Base-by-base conservation (phyloP, 352 stramenopile genomes). In the Phytophthora colocasiae region DNA sequence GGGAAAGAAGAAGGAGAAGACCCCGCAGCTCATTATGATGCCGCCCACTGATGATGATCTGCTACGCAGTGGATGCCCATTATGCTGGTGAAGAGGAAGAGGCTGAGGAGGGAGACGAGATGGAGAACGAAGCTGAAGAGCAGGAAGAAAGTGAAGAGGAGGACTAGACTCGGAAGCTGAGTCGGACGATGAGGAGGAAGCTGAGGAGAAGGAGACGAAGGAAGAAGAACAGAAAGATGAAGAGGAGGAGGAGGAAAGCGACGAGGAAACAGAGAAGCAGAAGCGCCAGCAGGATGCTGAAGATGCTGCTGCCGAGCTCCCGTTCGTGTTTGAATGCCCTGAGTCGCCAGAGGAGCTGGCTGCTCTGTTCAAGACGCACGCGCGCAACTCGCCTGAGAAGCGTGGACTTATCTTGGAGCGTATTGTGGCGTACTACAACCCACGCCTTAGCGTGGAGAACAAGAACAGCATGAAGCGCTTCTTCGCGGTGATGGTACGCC, bases 391-490 rank as follows among this genome's bases (percentile, higher is more conserved):
- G 19, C 47, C 79, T 1, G 71, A 82, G 50, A 80, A 83, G 17
- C 92, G 88, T 29, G 87, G 80, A 12, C 78, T 93, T 14, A 97
- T 99, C 48, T 74, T 99, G 29, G 77, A 97, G 66, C 92, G 97
- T 32, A 93, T 99, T 46, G 78, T 98, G 43, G 89, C 83, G 45
- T 96, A 92, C 51, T 98, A 98, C 80, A 98, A 93, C 26, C 87
- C 97, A 17, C 84, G 92, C 45, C 66, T 99, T 31, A 96, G 96
- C 63, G 91, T 94, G 47, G 90, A 94, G 27, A 99, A 99, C 77
- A 91, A 96, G 63, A 80, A 92, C 62, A 93, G 91, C 44, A 98
- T 99, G 91, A 96, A 98, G 81, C 98, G 97, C 58, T 98, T 99
- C 72, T 97, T 98, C 36, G 93, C 97, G 39, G 91, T 99, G 3